Conservation (phyloP, 768 basidiomycete species). For the Suillus lakei region DNA sequence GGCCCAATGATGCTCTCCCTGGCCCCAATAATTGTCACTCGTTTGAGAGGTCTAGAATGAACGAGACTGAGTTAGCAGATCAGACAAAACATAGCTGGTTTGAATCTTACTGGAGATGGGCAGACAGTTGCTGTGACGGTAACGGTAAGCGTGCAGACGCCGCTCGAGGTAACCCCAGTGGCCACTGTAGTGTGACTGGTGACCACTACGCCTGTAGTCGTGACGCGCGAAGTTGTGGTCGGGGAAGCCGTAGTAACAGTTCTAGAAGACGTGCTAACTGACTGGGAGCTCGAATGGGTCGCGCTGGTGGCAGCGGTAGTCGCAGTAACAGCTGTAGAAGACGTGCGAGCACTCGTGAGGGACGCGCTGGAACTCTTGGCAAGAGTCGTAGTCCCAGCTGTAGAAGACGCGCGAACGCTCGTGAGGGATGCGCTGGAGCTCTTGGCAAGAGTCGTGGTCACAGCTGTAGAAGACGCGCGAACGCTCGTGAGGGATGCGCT, state of each 20-base stretch:
- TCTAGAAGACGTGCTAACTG: background rate
- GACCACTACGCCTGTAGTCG: background rate
- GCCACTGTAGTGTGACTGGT: background rate
- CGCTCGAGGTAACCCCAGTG: background rate
- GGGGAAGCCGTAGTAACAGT: background rate
- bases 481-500: no score
- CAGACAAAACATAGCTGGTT: background rate
- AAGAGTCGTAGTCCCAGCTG: no score
- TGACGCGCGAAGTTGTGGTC: background rate
- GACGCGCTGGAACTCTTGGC: no score
- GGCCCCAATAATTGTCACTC: background rate
- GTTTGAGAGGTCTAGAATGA: background rate
- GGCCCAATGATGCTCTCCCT: background rate
- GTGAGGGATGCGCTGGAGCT: no score
- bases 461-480: no score
- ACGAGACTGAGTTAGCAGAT: background rate
- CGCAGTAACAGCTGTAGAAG: no score
- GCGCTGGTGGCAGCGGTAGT: background rate
- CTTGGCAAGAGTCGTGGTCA: no score
- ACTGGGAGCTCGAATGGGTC: background rate
- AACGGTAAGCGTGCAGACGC: slow-evolving; percentile 15
- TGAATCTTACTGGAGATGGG: slow-evolving; percentile 19
- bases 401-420: no score
- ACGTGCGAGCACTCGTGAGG: no score
- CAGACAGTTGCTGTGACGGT: slow-evolving; percentile 21